Evolutionary conservation across 495 filamentous ascomycete species (phyloP).

Genomic region (Eremomyces bilateralis): DNA sequence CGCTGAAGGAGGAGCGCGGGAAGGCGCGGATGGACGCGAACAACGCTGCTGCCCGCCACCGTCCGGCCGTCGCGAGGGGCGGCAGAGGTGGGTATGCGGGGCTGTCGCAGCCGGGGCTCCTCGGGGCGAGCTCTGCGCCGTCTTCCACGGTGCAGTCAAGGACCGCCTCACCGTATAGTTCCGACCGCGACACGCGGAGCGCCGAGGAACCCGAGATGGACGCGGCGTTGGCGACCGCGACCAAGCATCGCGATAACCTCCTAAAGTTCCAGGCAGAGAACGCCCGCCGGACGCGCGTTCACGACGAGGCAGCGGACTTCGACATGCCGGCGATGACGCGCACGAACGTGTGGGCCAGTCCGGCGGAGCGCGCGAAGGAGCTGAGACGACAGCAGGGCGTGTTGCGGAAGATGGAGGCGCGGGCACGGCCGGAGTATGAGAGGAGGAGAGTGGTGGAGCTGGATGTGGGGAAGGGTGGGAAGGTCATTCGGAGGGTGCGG

Average conservation of each 20-base stretch:
- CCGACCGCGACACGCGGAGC: slow-evolving; percentile 6
- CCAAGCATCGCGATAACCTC: slow-evolving; percentile 63
- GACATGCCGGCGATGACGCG: slow-evolving; percentile 48
- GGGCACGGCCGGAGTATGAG: slow-evolving; percentile 76
- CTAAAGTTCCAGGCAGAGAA: slow-evolving; percentile 75
- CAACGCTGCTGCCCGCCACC: slow-evolving; percentile 38
- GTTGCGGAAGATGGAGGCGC: slow-evolving; percentile 74
- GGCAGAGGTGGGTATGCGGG: slow-evolving; percentile 9
- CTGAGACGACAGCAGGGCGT: slow-evolving; percentile 81
- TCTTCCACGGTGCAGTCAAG: slow-evolving; percentile 18
- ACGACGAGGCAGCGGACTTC: slow-evolving; percentile 88
- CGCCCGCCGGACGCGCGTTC: slow-evolving; percentile 63
- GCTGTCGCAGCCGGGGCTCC: slow-evolving; percentile 14
- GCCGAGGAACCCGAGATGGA: slow-evolving; percentile 16
- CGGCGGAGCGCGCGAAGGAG: slow-evolving; percentile 66
- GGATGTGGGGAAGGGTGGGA: slow-evolving; percentile 59
- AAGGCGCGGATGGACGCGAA: slow-evolving; percentile 65
- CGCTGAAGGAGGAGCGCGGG: slow-evolving; percentile 67
- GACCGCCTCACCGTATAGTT: too few species aligned
- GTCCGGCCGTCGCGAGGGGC: slow-evolving; percentile 33
- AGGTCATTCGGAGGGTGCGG: slow-evolving; percentile 54
- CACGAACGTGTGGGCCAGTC: slow-evolving; percentile 68
- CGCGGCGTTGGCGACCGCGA: slow-evolving; percentile 28
- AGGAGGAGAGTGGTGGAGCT: slow-evolving; percentile 74
- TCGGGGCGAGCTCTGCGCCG: slow-evolving; percentile 22